A percentile compares a stretch with the other conserved stretches of the same genome.
phyloP scores from a whole-genome alignment of 768 basidiomycete genomes.

The Termitomyces sp. region DNA sequence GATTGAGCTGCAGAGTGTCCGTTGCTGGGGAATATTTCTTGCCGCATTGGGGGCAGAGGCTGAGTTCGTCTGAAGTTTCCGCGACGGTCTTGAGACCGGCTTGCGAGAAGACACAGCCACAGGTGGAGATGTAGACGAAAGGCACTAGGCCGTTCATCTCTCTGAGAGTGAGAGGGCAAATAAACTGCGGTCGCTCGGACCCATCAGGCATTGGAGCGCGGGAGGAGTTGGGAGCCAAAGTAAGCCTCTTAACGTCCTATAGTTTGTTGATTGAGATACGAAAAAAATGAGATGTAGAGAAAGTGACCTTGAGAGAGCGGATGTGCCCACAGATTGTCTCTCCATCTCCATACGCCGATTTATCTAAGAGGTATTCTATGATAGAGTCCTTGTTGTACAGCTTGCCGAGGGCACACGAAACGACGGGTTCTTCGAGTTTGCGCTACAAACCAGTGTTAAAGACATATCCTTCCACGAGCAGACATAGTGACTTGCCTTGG shows the following conservation, averaged over 20 bases:
- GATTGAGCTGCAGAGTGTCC: constrained; percentile 66
- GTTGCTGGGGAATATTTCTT: constrained; percentile 53
- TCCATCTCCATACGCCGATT: constrained; percentile 82
- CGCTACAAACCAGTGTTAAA: constrained; percentile 54
- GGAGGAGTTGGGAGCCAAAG: constrained; percentile 69
- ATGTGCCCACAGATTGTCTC: constrained; percentile 73
- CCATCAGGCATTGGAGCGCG: constrained; percentile 32
- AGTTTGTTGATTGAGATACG: neutral
- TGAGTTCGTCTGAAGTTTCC: constrained; percentile 27
- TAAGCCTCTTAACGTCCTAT: constrained; percentile 83
- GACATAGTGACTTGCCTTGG: constrained; percentile 57
- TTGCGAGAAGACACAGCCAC: constrained; percentile 90
- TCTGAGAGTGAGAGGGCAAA: constrained; percentile 87
- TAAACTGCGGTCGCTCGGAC: constrained; percentile 60
- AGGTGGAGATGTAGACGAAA: constrained; percentile 81
- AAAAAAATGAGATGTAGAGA: neutral
- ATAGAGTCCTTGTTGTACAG: constrained; percentile 95
- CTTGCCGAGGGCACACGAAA: constrained; percentile 88
- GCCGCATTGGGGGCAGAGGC: constrained; percentile 75
- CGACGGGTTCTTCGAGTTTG: constrained; percentile 83
- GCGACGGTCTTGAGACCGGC: constrained; percentile 71
- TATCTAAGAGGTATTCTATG: constrained; percentile 85
- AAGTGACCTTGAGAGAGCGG: constrained; percentile 60
- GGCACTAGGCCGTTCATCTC: constrained; percentile 92
- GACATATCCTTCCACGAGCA: constrained; percentile 29